Conservation (phyloP, 2,329 filamentous ascomycete species). For the Nothophoma quercina region DNA sequence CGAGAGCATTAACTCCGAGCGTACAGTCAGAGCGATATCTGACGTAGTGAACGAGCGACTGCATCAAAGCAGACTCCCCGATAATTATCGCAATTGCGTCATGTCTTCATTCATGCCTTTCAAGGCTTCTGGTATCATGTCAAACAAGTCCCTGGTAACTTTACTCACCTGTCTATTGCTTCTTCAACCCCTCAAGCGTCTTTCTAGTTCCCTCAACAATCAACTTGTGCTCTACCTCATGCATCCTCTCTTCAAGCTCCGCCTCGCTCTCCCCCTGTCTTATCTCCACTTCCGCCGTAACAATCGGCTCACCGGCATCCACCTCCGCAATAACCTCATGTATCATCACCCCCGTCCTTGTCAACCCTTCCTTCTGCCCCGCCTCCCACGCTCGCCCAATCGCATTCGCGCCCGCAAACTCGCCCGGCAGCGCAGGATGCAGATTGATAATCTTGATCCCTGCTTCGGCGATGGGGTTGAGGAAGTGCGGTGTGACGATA, state of each 20-base stretch:
- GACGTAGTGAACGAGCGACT: no score
- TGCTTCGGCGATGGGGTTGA: slow-evolving; percentile 69
- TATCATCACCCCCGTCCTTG: slow-evolving; percentile 82
- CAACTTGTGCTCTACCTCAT: slow-evolving; percentile 76
- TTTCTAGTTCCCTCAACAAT: slow-evolving; percentile 76
- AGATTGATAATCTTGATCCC: slow-evolving; percentile 80
- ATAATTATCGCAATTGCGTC: no score
- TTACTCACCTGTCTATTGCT: not conserved
- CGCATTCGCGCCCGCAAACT: slow-evolving; percentile 78
- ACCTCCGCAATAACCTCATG: slow-evolving; percentile 81
- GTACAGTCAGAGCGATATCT: no score
- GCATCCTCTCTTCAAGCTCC: slow-evolving; percentile 75
- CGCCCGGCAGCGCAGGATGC: slow-evolving; percentile 76
- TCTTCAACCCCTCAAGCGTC: slow-evolving; percentile 49
- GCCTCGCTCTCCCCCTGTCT: slow-evolving; percentile 65
- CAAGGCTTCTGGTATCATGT: slow-evolving; percentile 1
- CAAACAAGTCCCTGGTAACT: not conserved
- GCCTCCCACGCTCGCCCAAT: slow-evolving; percentile 81
- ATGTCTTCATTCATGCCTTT: no score
- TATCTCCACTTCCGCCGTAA: slow-evolving; percentile 72
- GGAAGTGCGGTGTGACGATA: slow-evolving; percentile 73
- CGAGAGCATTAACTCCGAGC: no score
- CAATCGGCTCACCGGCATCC: slow-evolving; percentile 77
- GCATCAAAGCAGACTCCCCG: no score
- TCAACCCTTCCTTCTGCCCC: slow-evolving; percentile 71